Evolutionary conservation across 176 grass and related monocot species (phyloP), one percentile per base, ranked within the genome.

Genomic region (Oropetium thomaeum): DNA sequence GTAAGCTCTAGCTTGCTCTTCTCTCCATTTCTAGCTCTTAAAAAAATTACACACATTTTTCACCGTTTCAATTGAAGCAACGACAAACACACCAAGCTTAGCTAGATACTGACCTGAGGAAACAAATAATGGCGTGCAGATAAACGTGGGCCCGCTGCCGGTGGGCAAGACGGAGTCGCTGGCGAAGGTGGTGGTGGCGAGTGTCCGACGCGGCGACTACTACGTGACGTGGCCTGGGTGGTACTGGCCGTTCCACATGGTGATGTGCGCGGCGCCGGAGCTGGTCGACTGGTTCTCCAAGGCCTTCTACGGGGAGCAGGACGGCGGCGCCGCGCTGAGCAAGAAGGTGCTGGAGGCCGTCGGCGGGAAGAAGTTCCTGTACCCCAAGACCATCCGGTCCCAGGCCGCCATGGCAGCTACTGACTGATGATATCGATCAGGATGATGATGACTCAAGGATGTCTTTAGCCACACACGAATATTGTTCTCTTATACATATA

Each of bases 221-320:
- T 96, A 96, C 22, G 75, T 96, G 29, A 96, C 82, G 9, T 96
- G 92, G 92, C 92, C 92, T 0, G 78, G 82, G n/a, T 96, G 92
- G 88, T 96, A 96, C 80, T 86, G 81, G 85, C 92, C 92, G 1
- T 91, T 96, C 71, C 85, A 88, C 75, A 86, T 91, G 92, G 53
- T 96, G 49, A 91, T 96, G 92, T 81, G 82, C 35, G 79, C 89
- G 3, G 92, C 92, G 42, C 92, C 92, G 41, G 92, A 96, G 83
- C 64, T 84, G 5, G 25, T 96, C 15, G 78, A 91, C 77, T 96
- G 85, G 83, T 91, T 89, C 75, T 96, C 92, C 14, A 65, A 62
- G 17, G 8, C 76, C 0, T 93, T 93, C 82, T 93, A 93, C 35
- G 33, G 20, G 3, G 76, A 65, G 2, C 82, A 87, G 15, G 54